A percentile compares a stretch with the other conserved stretches of the same genome.
These are phyloP conservation scores for Silene coronaria DNA, from an alignment of 179 eudicot species.

Conservation along the genomic window DNA sequence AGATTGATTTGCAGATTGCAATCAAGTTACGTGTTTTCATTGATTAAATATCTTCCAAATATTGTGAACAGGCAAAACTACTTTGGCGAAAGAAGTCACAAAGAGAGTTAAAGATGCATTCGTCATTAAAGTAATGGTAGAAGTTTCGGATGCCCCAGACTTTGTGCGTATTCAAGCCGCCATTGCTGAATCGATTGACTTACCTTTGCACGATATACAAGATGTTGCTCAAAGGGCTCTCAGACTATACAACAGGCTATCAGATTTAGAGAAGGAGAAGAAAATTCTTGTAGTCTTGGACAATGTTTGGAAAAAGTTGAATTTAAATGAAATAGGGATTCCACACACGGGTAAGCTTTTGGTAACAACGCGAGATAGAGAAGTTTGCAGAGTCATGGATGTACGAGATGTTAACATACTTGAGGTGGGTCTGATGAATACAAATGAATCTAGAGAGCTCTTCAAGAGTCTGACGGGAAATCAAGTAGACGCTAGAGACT, in stretches of 20 bases:
- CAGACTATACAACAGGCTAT: not conserved
- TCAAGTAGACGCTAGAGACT: not conserved
- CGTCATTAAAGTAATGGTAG: not conserved
- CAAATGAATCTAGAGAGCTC: not conserved
- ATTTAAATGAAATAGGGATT: constrained; percentile 8
- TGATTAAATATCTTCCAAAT: not conserved
- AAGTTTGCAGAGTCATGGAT: not conserved
- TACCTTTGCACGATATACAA: not conserved
- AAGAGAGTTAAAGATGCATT: not conserved
- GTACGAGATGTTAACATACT: not conserved
- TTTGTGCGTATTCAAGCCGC: constrained; percentile 19
- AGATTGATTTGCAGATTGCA: too few relatives aligned
- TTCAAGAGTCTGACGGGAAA: not conserved
- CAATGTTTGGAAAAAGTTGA: constrained; percentile 13
- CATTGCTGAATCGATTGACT: constrained; percentile 8
- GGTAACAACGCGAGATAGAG: not conserved
- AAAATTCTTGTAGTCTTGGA: constrained; percentile 17
- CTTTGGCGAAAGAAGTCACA: constrained; percentile 17
- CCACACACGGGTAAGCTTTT: not conserved
- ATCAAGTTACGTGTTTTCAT: not conserved
- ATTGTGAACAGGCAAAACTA: constrained; percentile 14
- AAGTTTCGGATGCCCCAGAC: not conserved
- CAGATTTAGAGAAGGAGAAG: not conserved
- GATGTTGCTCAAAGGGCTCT: not conserved
- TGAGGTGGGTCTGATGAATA: not conserved